Evolutionary conservation across 495 filamentous ascomycete species (phyloP), one percentile per base, ranked within the genome.

Genomic region (Elaphomyces granulatus): DNA sequence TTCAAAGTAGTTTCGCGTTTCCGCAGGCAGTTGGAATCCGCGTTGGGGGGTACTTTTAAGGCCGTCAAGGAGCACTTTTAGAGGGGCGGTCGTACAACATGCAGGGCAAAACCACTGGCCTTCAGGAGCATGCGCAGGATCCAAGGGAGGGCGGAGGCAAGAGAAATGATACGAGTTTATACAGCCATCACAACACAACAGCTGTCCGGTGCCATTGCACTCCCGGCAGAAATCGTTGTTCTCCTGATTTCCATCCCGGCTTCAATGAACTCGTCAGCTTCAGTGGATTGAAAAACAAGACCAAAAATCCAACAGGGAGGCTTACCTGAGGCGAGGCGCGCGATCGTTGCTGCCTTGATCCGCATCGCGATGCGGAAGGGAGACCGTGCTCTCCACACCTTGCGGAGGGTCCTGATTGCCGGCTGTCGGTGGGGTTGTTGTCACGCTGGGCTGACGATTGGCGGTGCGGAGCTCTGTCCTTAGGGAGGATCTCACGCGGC

Each of bases 161-260:
- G 65, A 64, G 51, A 86, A 84, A 56, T 98, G 90, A 59, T 86
- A 94, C 0, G 85, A 81, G 34, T 80, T 75, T 14, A 72, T 69
- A 63, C 90, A 98, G 35, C 80, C 80, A 57, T 96, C 90, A 56
- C 90, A 98, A 61, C 88, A 94, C 42, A 96, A 63, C 18, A 98
- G 65, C 38, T 79, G 68, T n/a, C 90, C 90, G 38, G 73, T 78
- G 31, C 77, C 75, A 47, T 78, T 74, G 59, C 90, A 98, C 8
- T 84, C 70, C 36, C 73, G 70, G 60, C 90, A 98, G 49, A 78
- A 75, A 48, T 98, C 90, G 46, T 85, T 81, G 53, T 94, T 94
- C 36, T 92, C 81, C 4, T 43, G 47, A 14, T 62, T 56, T 36
- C 56, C 49, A 21, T 41, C 42, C 38, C 45, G 45, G 40, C 42